Evolutionary conservation across 2,329 filamentous ascomycete genomes (phyloP), one percentile per base, ranked within the genome.

Genomic region (Chrysosporium queenslandicum): DNA sequence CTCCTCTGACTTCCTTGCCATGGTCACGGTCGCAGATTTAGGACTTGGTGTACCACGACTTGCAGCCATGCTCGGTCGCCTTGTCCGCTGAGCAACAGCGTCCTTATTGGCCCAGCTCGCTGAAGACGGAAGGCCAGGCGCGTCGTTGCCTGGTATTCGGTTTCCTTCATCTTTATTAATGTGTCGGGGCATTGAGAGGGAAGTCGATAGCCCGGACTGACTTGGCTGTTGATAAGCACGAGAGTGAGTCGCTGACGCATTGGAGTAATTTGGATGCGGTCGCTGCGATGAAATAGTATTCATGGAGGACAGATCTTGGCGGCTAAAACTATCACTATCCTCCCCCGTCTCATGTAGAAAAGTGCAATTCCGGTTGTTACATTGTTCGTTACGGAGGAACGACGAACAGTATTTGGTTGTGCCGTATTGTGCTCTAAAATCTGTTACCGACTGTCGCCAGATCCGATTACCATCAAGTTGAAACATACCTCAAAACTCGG

Each of bases 371-470:
- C 90, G 83, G 64, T 98, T 98, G 53, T 87, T 89, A 70, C 92
- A 98, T 59, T 84, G 85, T 68, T 98, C 92, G 59, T 94, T 89
- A 53, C 94, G 86, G 16, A 98, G 77, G 75, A 94, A 98, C 3
- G 92, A 91, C 0, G 92, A 98, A 68, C 92, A 98, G 69, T 98
- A 98, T 67, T 98, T 98, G 3, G 92, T 98, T 0, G 92, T 98
- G 21, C 92, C 92, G 58, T 83, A 84, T 65, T 85, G 82, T 11
- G 82, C 82, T 60, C 82, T 80, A 41, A 43, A 48, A 42, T 30
- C 43, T 23, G 12, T 53, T 14, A 40, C 20, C 39, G 21, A 5
- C 21, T 21, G 16, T 14, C 18, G 27, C 37, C 2, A 23, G 18
- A 53, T 18, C 25, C 20, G 18, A 40, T 5, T 7, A 20, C n/a